phyloP scores from a whole-genome alignment of 2,329 filamentous ascomycete genomes.

The Fusarium falciforme region DNA sequence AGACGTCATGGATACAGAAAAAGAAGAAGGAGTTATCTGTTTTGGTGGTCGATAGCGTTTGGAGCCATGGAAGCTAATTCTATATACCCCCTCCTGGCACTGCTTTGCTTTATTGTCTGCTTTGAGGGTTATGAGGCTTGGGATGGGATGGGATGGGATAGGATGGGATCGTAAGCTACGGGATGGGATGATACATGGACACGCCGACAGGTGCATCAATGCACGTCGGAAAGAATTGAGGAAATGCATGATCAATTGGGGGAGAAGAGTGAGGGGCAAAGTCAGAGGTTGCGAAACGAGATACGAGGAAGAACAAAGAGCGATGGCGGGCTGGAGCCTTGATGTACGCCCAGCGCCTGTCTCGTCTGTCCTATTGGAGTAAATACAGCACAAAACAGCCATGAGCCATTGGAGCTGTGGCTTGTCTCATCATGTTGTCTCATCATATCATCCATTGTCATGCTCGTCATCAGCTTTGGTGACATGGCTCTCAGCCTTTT shows the following conservation, averaged over 20 bases:
- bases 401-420: conserved; percentile 2
- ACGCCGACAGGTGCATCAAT: conserved; percentile 17
- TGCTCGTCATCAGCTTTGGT: background rate
- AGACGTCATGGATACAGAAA: conserved; percentile 33
- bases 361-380: background rate
- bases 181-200: conserved; percentile 14
- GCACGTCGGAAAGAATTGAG: conserved; percentile 26
- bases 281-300: conserved; percentile 10
- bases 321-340: conserved; percentile 26
- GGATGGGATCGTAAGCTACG: background rate
- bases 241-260: conserved; percentile 4
- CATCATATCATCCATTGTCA: conserved; percentile 16
- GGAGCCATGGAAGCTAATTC: conserved; percentile 44
- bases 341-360: conserved; percentile 19
- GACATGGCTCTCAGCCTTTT: conserved; percentile 9
- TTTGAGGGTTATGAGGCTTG: conserved; percentile 23
- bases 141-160: conserved; percentile 12
- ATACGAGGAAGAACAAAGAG: conserved; percentile 15
- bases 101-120: conserved; percentile 31
- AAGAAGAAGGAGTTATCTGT: conserved; percentile 34
- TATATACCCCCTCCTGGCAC: conserved; percentile 45
- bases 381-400: conserved; percentile 1
- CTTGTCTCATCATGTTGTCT: conserved; percentile 8
- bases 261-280: conserved; percentile 5
- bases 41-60: conserved; percentile 36